phyloP scores from a whole-genome alignment of 208 protist genomes.

The Leishmania guyanensis region DNA sequence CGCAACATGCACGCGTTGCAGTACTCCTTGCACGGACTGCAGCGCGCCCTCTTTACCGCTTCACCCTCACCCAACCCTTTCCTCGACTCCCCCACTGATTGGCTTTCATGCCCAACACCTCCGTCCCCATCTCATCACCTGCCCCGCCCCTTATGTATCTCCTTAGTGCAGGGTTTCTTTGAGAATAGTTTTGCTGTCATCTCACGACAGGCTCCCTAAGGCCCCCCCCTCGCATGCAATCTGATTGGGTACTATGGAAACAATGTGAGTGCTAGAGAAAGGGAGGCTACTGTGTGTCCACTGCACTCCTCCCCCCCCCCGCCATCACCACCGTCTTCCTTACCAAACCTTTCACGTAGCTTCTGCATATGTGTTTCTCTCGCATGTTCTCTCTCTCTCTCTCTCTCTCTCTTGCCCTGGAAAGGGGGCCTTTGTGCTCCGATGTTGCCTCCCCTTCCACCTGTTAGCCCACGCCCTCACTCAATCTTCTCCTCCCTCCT shows the following conservation, averaged over 20 bases:
- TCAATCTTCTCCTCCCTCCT: not conserved
- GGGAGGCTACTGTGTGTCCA: not conserved
- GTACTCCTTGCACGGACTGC: not conserved
- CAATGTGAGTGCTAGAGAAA: not conserved
- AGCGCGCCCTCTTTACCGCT: not conserved
- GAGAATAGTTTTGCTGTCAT: not conserved
- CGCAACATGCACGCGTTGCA: not conserved
- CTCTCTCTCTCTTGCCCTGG: not conserved
- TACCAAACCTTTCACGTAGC: not conserved
- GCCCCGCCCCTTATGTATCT: not conserved
- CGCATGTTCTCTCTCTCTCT: not conserved
- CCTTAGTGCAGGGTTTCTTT: not conserved
- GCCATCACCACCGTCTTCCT: no score
- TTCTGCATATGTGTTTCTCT: not conserved
- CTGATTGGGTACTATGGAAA: not conserved
- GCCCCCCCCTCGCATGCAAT: not conserved
- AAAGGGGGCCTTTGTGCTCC: not conserved
- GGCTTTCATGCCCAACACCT: not conserved
- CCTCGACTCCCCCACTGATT: not conserved
- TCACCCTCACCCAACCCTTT: no score
- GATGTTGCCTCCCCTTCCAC: not conserved
- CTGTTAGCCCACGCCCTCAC: not conserved
- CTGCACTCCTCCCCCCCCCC: not conserved
- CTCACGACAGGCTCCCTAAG: not conserved
- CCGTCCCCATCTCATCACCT: not conserved